Conservation (phyloP, 2,329 filamentous ascomycete genomes). For the Atkinsonella hypoxylon region DNA sequence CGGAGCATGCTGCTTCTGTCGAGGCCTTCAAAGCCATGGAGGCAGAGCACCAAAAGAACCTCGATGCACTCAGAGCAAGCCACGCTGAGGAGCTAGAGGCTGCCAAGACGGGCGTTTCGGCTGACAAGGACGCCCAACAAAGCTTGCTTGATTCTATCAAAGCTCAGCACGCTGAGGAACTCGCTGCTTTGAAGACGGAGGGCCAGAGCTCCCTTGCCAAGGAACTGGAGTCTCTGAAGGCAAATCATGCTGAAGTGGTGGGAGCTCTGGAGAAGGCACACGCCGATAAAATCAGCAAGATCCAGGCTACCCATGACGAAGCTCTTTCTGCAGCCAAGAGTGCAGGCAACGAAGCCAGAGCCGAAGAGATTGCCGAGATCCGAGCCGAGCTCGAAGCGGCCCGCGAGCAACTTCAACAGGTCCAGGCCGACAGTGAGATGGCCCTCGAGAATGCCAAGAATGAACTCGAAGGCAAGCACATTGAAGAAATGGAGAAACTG, state of each 20-base stretch:
- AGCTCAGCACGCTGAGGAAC: slow-evolving; percentile 38
- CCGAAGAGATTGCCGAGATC: slow-evolving; percentile 19
- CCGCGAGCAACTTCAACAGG: slow-evolving; percentile 34
- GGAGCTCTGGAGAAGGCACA: slow-evolving; percentile 30
- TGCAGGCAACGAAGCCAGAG: slow-evolving; percentile 15
- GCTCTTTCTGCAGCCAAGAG: slow-evolving; percentile 20
- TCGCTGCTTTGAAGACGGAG: slow-evolving; percentile 31
- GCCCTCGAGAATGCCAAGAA: slow-evolving; percentile 33
- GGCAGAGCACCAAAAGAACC: slow-evolving; percentile 38
- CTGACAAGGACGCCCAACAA: slow-evolving; percentile 35
- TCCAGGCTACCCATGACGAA: slow-evolving; percentile 19
- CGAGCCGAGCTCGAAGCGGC: slow-evolving; percentile 22
- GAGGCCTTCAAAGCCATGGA: slow-evolving; percentile 38
- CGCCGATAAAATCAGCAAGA: slow-evolving; percentile 24
- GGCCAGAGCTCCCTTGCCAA: slow-evolving; percentile 26
- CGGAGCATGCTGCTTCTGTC: slow-evolving; percentile 31
- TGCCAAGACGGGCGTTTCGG: slow-evolving; percentile 39
- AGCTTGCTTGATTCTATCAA: slow-evolving; percentile 43
- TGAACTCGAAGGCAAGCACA: slow-evolving; percentile 33
- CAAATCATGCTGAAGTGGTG: slow-evolving; percentile 31
- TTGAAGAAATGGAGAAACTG: slow-evolving; percentile 35
- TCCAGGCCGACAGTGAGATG: slow-evolving; percentile 29
- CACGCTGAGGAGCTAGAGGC: slow-evolving; percentile 47
- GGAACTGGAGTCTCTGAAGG: slow-evolving; percentile 30
- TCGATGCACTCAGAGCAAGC: slow-evolving; percentile 43